phyloP scores from a whole-genome alignment of 2,329 filamentous ascomycete species.

The Aspergillus thermomutatus region DNA sequence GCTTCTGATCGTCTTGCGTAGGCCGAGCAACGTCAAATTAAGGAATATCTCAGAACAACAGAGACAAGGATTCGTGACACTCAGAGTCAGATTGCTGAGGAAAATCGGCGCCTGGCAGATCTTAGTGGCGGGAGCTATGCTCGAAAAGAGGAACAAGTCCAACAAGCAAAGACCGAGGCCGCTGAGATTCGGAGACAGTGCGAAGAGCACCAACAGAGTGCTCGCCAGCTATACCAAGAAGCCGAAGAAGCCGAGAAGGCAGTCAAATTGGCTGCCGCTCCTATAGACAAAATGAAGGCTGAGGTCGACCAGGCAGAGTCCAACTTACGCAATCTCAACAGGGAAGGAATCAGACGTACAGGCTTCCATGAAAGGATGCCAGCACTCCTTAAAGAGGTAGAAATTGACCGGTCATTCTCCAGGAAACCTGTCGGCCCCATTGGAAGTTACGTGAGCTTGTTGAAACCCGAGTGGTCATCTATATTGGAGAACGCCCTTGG shows the following conservation, averaged over 20 bases:
- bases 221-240: conserved; percentile 33
- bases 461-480: conserved; percentile 76
- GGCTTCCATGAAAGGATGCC: conserved; percentile 64
- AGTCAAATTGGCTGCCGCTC: conserved; percentile 17
- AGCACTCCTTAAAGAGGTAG: conserved; percentile 65
- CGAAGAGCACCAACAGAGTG: conserved; percentile 40
- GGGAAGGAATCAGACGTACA: conserved; percentile 58
- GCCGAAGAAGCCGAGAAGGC: conserved; percentile 34
- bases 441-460: conserved; percentile 71
- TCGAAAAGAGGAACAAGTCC: conserved; percentile 58
- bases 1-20: conserved; percentile 37
- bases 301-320: conserved; percentile 55
- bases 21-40: conserved; percentile 64
- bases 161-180: conserved; percentile 54
- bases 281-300: conserved; percentile 44
- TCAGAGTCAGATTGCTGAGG: conserved; percentile 46
- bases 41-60: conserved; percentile 54
- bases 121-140: conserved; percentile 68
- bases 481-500: conserved; percentile 77
- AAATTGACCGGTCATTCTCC: conserved; percentile 65
- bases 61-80: conserved; percentile 42
- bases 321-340: conserved; percentile 51
- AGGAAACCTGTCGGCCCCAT: conserved; percentile 78
- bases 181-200: conserved; percentile 43
- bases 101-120: conserved; percentile 58